Percentiles rank a stretch among this genome's conserved stretches.
Conservation (phyloP, 2,329 filamentous ascomycete genomes). For the Pyricularia pennisetigena region DNA sequence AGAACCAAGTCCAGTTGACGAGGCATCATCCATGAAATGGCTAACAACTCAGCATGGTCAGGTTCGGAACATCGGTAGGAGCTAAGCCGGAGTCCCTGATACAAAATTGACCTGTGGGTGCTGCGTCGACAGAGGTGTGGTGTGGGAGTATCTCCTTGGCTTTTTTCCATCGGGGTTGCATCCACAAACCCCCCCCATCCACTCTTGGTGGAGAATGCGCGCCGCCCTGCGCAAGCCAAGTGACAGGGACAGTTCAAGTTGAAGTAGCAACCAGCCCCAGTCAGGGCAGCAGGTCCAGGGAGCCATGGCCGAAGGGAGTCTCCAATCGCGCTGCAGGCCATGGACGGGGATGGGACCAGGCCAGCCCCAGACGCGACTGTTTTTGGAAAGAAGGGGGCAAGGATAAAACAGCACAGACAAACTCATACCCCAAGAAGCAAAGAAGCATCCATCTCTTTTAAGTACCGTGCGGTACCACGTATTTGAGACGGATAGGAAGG, state of each 20-base stretch:
- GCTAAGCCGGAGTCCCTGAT: conserved; percentile 39
- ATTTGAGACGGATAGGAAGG: background rate
- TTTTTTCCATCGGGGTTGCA: conserved; percentile 20
- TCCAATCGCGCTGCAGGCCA: conserved; percentile 20
- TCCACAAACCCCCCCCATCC: conserved; percentile 26
- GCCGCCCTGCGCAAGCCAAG: background rate
- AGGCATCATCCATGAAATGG: conserved; percentile 27
- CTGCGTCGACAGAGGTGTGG: conserved; percentile 18
- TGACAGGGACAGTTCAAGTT: conserved; percentile 20
- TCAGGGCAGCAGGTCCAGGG: conserved; percentile 13
- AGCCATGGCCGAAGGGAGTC: conserved; percentile 20
- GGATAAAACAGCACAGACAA: conserved; percentile 17
- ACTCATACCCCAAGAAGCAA: conserved; percentile 12
- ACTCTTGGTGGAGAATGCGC: conserved; percentile 14
- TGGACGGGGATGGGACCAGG: conserved; percentile 16
- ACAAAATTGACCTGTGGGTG: conserved; percentile 27
- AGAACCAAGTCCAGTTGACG: conserved; percentile 29
- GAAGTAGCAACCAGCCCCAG: conserved; percentile 12
- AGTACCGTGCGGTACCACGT: background rate
- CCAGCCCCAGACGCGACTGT: conserved; percentile 14
- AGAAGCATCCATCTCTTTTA: background rate
- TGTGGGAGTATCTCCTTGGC: conserved; percentile 28
- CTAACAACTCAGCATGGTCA: conserved; percentile 27
- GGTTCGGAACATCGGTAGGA: conserved; percentile 41
- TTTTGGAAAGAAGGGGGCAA: conserved; percentile 21